A percentile compares a stretch with the other conserved stretches of the same genome.
These are phyloP conservation scores for Termitomyces bulborhizus DNA, from an alignment of 768 basidiomycete genomes.

Conservation along the genomic window DNA sequence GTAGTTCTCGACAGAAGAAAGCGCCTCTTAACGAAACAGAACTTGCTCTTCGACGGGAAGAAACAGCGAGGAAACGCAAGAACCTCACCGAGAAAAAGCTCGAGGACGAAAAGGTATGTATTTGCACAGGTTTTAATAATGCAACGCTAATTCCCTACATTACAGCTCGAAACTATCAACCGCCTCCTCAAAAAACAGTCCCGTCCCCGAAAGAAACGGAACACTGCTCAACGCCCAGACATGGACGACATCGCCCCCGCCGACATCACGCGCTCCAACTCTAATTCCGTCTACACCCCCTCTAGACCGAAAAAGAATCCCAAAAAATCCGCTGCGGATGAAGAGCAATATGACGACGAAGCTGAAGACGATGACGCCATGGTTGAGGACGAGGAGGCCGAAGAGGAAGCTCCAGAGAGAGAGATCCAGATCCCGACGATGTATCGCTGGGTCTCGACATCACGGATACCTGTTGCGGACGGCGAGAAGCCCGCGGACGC, in stretches of 20 bases:
- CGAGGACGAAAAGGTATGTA: conserved; percentile 73
- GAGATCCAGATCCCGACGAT: conserved; percentile 38
- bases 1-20: conserved; percentile 19
- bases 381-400: conserved; percentile 20
- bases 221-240: conserved; percentile 34
- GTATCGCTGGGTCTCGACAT: conserved; percentile 71
- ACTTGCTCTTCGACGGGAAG: conserved; percentile 49
- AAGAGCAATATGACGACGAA: background rate
- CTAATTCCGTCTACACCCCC: conserved; percentile 12
- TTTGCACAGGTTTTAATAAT: background rate
- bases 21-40: conserved; percentile 17
- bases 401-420: conserved; percentile 24
- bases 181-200: conserved; percentile 84
- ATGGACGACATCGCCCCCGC: conserved; percentile 18
- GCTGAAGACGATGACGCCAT: background rate
- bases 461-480: conserved; percentile 21
- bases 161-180: conserved; percentile 81
- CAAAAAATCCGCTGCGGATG: background rate
- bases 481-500: background rate
- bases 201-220: conserved; percentile 56
- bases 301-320: background rate
- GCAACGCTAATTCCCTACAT: background rate
- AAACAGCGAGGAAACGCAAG: conserved; percentile 76
- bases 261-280: conserved; percentile 18
- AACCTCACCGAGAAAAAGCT: conserved; percentile 79